Percentiles rank a stretch among this genome's conserved stretches.
Conservation (phyloP, 1,284 basidiomycete genomes). For the Schizophyllum commune region DNA sequence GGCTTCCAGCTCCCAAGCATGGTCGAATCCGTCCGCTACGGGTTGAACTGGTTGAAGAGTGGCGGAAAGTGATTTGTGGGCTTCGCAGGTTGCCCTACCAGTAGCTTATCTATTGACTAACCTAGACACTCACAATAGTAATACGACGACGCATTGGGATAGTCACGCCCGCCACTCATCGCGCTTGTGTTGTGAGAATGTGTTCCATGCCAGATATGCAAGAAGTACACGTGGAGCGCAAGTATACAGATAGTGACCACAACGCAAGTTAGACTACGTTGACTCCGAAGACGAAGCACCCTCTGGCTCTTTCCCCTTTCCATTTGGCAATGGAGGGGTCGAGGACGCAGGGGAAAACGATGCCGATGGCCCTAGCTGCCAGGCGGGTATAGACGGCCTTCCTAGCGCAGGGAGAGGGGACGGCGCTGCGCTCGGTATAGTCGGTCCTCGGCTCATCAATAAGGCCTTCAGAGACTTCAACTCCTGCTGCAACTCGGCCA, state of each 20-base stretch:
- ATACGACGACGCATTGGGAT: background rate
- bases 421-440: constrained; percentile 30
- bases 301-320: constrained; percentile 42
- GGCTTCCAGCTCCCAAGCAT: constrained; percentile 2
- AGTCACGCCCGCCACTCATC: background rate
- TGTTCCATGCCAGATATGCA: background rate
- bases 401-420: constrained; percentile 42
- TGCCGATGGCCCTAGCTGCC: constrained; percentile 56
- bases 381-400: constrained; percentile 78
- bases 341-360: constrained; percentile 19
- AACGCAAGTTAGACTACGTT: background rate
- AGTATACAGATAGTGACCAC: background rate
- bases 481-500: constrained; percentile 87
- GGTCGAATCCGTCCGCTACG: background rate
- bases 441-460: constrained; percentile 73
- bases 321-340: constrained; percentile 21
- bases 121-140: background rate
- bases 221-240: background rate
- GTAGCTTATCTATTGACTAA: background rate
- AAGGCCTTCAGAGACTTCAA: constrained; percentile 93
- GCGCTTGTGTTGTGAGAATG: background rate
- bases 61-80: background rate
- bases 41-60: background rate
- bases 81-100: background rate
- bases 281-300: constrained; percentile 1